Percentiles rank a stretch among this genome's conserved stretches.
phyloP scores from a whole-genome alignment of 2,329 filamentous ascomycete genomes.

The Arachnomyces sp. region DNA sequence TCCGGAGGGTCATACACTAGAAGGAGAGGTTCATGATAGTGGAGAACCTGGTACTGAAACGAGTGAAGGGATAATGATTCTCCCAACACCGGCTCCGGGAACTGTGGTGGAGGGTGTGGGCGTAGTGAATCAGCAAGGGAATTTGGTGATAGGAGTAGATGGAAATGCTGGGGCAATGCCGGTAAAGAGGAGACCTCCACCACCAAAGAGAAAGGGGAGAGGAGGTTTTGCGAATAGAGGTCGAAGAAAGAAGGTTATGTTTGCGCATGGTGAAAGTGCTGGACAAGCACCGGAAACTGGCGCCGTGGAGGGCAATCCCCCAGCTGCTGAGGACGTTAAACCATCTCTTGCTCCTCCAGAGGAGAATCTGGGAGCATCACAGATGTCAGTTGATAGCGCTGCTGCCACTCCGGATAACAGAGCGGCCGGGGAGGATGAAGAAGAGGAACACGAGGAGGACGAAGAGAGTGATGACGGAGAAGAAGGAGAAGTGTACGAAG shows the following conservation, averaged over 20 bases:
- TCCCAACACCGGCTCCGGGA: constrained; percentile 44
- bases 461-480: constrained; percentile 42
- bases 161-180: constrained; percentile 28
- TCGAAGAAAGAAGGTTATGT: constrained; percentile 64
- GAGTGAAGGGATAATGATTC: constrained; percentile 25
- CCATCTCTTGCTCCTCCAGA: constrained; percentile 25
- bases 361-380: constrained; percentile 41
- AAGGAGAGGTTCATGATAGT: constrained; percentile 67
- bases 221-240: constrained; percentile 61
- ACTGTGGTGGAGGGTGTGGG: constrained; percentile 54
- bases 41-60: constrained; percentile 41
- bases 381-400: constrained; percentile 33
- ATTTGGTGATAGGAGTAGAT: constrained; percentile 46
- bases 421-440: constrained; percentile 24
- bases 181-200: constrained; percentile 58
- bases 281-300: constrained; percentile 34
- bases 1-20: constrained; percentile 67
- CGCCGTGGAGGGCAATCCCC: constrained; percentile 20
- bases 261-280: constrained; percentile 39
- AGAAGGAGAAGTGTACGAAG: constrained; percentile 43
- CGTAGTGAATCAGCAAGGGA: constrained; percentile 54
- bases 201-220: constrained; percentile 74
- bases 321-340: constrained; percentile 14
- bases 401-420: constrained; percentile 14
- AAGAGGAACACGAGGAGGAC: constrained; percentile 42